Base-by-base conservation (phyloP, 2,329 filamentous ascomycete species). In the Fusarium pseudograminearum region DNA sequence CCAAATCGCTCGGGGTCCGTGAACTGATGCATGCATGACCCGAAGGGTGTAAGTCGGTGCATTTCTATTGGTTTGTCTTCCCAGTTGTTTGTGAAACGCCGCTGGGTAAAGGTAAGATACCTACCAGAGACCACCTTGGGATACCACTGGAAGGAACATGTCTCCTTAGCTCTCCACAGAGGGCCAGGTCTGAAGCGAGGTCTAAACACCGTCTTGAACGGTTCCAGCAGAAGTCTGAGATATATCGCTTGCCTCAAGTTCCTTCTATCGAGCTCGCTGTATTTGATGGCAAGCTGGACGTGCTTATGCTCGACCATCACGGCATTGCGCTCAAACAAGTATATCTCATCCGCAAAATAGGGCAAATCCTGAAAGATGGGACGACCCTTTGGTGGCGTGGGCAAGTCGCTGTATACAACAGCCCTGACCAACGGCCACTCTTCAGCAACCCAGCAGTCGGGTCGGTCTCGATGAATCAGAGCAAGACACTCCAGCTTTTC, bases 231-330 rank as follows among this genome's bases (percentile, higher is more conserved):
- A 10, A 7, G 6, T 5, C 24, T 15, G 20, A 66, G 63, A 4
- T 22, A n/a, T 8, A 9, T 28, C 6, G 16, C 9, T 30, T 66
- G 63, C 34, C 9, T 5, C 5, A 7, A 5, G 30, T 31, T 55
- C 26, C 34, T 61, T 1, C 36, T 36, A 18, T 61, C 28, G 20
- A 66, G 26, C 20, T 22, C 38, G 28, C 28, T 36, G 11, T 61
- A 66, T 24, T 46, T 66, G 44, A 66, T 30, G 36, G 47, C 52
- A 33, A 51, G 26, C 11, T 24, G 55, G 28, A 66, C 38, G 9
- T 66, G 63, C 30, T 26, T 26, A n/a, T 61, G 44, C 4, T 36
- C 10, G 8, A 50, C 14, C 36, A 53, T 26, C 20, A 61, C n/a
- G 7, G 24, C 47, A 34, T 36, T 42, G 7, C 1, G 3, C 10